A percentile compares a stretch with the other conserved stretches of the same genome.
Conservation (phyloP, 805 yeast genomes). For the Blastobotrys robertii region DNA sequence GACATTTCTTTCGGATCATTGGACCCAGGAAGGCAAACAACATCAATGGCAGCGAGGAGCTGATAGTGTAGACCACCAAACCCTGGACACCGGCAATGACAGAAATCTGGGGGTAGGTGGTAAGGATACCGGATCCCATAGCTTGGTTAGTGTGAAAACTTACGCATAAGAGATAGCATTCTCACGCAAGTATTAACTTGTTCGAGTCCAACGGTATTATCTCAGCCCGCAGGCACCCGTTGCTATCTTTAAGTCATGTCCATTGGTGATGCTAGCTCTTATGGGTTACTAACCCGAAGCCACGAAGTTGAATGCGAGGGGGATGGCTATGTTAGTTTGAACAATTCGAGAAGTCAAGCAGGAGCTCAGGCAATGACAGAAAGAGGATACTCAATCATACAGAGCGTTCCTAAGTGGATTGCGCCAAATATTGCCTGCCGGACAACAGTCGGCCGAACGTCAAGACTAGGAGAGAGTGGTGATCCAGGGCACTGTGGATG, state of each 20-base stretch:
- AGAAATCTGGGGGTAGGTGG: conserved; percentile 82
- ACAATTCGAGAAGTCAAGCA: too few relatives aligned
- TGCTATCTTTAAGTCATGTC: too few relatives aligned
- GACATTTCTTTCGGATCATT: conserved; percentile 62
- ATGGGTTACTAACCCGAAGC: conserved; percentile 65
- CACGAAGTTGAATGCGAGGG: conserved; percentile 77
- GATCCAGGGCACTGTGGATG: too few relatives aligned
- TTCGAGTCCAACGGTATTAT: conserved; percentile 71
- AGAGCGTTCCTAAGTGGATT: too few relatives aligned
- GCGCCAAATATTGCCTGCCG: too few relatives aligned
- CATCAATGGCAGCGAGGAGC: conserved; percentile 77
- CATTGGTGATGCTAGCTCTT: not conserved
- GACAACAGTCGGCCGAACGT: too few relatives aligned
- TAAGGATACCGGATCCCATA: conserved; percentile 80
- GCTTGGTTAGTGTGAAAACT: conserved; percentile 32
- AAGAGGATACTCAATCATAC: too few relatives aligned
- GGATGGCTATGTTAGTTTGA: conserved; percentile 31
- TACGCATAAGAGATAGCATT: conserved; percentile 27
- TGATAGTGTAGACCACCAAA: conserved; percentile 63
- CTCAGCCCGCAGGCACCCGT: conserved; percentile 42
- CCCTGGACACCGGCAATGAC: conserved; percentile 84
- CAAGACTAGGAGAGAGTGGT: too few relatives aligned
- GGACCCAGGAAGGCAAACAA: conserved; percentile 83
- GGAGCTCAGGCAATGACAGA: too few relatives aligned
- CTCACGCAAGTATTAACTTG: conserved; percentile 82